Base-by-base conservation (phyloP, 306 rosid genomes). In the Ormosia emarginata region DNA sequence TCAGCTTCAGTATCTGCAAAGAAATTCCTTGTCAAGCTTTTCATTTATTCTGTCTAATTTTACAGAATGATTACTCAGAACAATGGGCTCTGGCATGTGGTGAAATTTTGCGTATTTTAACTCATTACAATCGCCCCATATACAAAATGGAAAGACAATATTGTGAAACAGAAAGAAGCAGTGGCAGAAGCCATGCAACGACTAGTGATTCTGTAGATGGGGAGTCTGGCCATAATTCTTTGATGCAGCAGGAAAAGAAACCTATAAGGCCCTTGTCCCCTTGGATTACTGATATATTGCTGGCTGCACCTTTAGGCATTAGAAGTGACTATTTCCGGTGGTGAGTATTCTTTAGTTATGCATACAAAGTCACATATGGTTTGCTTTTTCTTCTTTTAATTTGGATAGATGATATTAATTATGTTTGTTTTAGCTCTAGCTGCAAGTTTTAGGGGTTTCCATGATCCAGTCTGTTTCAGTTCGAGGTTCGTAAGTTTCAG, bases 71-170 rank as follows among this genome's bases (percentile, higher is more conserved):
- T 74, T 95, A 91, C 74, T 95, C 99, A 33, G 99, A 95, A 85
- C 98, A 95, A 71, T 95, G 99, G 99, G 98, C 99, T 63, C 82
- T 95, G 79, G 99, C 99, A 44, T 93, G 97, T 84, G 97, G 98
- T 68, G 99, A 95, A 87, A 90, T 95, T 83, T 88, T 95, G 86
- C 90, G 99, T 66, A 91, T 95, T 77, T 85, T 95, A 82, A 95
- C 99, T 82, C 99, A 95, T 89, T 95, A 95, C 80, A 95, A 95
- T 82, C 98, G 99, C 70, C 99, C 99, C 13, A 86, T 92, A 77
- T 93, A 89, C 91, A 95, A 93, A 84, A 83, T 32, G 47, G 97
- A 92, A 71, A 92, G 68, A 63, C 92, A 88, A 18, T 61, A 64
- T 83, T 81, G 83, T 79, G 93, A 90, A 88, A 74, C 85, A 53